Percentiles rank a stretch among this genome's conserved stretches.
Conservation (phyloP, 352 stramenopile genomes). For the Peronospora farinosa region DNA sequence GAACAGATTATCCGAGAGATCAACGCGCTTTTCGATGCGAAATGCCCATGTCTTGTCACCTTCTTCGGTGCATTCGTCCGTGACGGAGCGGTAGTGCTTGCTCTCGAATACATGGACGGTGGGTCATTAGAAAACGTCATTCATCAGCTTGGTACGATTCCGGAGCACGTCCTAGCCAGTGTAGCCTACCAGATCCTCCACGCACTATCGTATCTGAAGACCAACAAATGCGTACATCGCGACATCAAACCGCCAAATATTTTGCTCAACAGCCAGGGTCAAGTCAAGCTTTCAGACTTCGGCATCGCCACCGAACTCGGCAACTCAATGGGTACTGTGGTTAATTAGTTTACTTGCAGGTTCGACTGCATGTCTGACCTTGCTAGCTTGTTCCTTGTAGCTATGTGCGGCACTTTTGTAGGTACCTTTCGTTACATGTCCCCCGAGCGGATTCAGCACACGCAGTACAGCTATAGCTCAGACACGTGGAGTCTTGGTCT, state of each 20-base stretch:
- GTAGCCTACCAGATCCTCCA: conserved; percentile 92
- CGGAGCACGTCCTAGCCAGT: conserved; percentile 83
- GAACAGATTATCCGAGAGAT: conserved; percentile 88
- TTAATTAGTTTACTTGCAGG: background rate
- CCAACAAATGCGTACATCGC: conserved; percentile 84
- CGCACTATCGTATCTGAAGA: conserved; percentile 92
- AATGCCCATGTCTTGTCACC: conserved; percentile 79
- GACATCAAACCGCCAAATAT: conserved; percentile 98
- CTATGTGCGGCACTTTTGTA: conserved; percentile 92
- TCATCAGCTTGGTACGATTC: conserved; percentile 68
- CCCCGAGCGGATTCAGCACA: conserved; percentile 85
- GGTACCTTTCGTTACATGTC: conserved; percentile 92
- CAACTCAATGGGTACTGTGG: conserved; percentile 64
- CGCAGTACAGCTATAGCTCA: conserved; percentile 85
- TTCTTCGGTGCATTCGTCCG: conserved; percentile 89
- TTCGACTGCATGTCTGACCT: conserved; percentile 7
- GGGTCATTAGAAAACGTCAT: conserved; percentile 88
- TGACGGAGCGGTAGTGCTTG: conserved; percentile 85
- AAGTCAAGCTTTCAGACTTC: conserved; percentile 97
- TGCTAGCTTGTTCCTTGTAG: conserved; percentile 24
- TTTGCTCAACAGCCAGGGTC: conserved; percentile 85
- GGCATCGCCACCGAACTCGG: conserved; percentile 87
- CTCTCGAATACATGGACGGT: conserved; percentile 92
- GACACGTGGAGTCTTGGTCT: conserved; percentile 92
- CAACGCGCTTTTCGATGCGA: conserved; percentile 78